Evolutionary conservation across 2,329 filamentous ascomycete species (phyloP).

Genomic region (Sporothrix inflata): DNA sequence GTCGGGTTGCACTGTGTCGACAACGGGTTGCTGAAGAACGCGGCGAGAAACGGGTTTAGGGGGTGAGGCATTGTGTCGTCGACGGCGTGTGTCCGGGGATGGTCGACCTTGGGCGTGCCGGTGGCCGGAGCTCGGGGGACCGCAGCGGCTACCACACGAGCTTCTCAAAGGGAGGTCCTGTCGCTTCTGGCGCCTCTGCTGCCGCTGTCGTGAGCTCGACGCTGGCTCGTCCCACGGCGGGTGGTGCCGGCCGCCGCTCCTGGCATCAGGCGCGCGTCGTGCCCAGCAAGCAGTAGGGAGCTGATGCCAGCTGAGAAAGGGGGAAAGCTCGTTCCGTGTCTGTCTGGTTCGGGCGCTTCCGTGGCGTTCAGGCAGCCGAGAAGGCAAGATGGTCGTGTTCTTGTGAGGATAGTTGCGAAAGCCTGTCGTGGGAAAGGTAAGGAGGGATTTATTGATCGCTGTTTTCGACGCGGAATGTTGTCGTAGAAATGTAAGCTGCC

Average conservation of each 20-base stretch:
- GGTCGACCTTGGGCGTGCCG: not conserved
- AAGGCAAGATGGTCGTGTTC: not conserved
- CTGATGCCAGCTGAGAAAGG: conserved; percentile 6
- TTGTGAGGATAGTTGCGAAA: not conserved
- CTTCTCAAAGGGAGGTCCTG: not conserved
- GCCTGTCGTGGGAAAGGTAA: not conserved
- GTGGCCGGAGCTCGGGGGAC: not conserved
- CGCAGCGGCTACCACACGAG: not conserved
- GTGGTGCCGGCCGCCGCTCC: conserved; percentile 26
- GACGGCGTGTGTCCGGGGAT: not conserved
- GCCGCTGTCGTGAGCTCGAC: conserved; percentile 26
- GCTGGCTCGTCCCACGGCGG: conserved; percentile 23
- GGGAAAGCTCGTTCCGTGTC: not conserved
- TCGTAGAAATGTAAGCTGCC: conserved; percentile 2
- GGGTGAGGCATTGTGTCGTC: conserved; percentile 48
- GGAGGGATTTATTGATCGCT: not conserved
- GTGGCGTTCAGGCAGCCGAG: not conserved
- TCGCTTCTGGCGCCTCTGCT: conserved; percentile 38
- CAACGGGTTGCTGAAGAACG: conserved; percentile 97
- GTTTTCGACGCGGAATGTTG: conserved; percentile 3
- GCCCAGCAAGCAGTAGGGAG: not conserved
- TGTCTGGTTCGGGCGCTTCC: not conserved
- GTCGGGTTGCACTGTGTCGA: conserved; percentile 88
- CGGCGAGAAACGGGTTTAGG: conserved; percentile 96
- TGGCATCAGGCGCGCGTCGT: conserved; percentile 26